A percentile compares a stretch with the other conserved stretches of the same genome.
These are phyloP conservation scores for Vitis riparia DNA, from an alignment of 164 flowering plant species.

Conservation along the genomic window DNA sequence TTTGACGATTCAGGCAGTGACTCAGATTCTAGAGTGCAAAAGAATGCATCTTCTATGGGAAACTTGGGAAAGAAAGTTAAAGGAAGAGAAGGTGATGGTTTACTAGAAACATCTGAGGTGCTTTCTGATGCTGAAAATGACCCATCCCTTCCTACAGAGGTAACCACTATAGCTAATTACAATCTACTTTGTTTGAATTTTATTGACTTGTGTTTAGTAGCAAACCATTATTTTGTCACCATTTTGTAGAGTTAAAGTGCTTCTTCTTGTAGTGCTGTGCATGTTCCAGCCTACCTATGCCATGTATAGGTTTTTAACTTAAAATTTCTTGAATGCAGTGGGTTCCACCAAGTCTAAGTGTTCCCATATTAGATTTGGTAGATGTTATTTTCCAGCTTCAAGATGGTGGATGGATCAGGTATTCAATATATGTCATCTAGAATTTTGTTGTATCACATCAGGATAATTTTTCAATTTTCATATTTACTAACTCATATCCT, in stretches of 20 bases:
- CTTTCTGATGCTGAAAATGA: conserved; percentile 53
- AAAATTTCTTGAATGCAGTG: conserved; percentile 56
- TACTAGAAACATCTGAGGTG: conserved; percentile 31
- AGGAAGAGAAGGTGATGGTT: conserved; percentile 26
- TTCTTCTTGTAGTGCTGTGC: background rate
- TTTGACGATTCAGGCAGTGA: conserved; percentile 47
- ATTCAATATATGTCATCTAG: conserved; percentile 7
- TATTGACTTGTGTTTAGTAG: no score
- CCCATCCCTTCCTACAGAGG: conserved; percentile 80
- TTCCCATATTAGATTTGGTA: conserved; percentile 86
- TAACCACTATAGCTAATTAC: conserved; percentile 15
- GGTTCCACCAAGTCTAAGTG: conserved; percentile 89
- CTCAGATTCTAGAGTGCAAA: conserved; percentile 31
- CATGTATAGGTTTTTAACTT: conserved; percentile 1
- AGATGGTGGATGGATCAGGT: conserved; percentile 99
- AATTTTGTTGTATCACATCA: background rate
- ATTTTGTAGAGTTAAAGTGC: background rate
- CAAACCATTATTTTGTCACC: no score
- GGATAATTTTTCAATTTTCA: background rate
- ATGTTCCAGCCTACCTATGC: background rate
- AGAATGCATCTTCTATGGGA: conserved; percentile 17
- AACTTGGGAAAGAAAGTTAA: conserved; percentile 30
- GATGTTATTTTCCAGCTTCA: conserved; percentile 95
- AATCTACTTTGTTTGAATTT: background rate
- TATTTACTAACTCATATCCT: background rate